Evolutionary conservation across 148 eudicot species (phyloP), one percentile per base, ranked within the genome.

Genomic region (Agrostemma githago): DNA sequence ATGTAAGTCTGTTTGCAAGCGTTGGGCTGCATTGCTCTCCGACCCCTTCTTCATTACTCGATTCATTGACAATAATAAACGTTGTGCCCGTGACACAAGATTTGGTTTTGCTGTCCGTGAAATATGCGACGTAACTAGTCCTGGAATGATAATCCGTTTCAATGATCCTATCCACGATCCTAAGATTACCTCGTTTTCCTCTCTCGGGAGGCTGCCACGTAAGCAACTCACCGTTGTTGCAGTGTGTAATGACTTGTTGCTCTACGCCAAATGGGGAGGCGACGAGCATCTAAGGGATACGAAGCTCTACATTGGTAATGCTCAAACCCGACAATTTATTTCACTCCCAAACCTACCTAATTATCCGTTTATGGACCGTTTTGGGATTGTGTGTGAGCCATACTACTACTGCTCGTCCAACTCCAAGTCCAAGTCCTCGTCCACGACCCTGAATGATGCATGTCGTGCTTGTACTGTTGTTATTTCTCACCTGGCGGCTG

Each of bases 11-110:
- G 43, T 64, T 19, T 64, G 68, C 43, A 64, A 64, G 68, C 68
- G 14, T 64, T 64, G 68, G 68, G 43, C 42, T 37, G 42, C 68
- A 64, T 12, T 64, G 43, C 8, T 64, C 68, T 64, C 68, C 68
- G 16, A 64, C 2, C 68, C 42, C 3, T 64, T 64, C n/a, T 73
- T 65, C 38, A 64, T 64, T 38, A 34, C n/a, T 26, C 15, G 68
- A 38, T 64, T 64, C 38, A 4, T 62, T 21, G 14, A 11, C 34
- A 8, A 62, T 62, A 62, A 62, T n/a, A n/a, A n/a, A n/a, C n/a
- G n/a, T n/a, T n/a, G n/a, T n/a, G n/a, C n/a, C n/a, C n/a, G n/a
- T 62, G 66, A 34, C 34, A 39, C 4, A 21, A 26, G 14, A 21
- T 62, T 21, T 62, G 66, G 66, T 62, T 15, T 21, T 21, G 66